These are phyloP conservation scores for Trichophaea hybrida DNA, from an alignment of 2,329 filamentous ascomycete species.

Conservation along the genomic window DNA sequence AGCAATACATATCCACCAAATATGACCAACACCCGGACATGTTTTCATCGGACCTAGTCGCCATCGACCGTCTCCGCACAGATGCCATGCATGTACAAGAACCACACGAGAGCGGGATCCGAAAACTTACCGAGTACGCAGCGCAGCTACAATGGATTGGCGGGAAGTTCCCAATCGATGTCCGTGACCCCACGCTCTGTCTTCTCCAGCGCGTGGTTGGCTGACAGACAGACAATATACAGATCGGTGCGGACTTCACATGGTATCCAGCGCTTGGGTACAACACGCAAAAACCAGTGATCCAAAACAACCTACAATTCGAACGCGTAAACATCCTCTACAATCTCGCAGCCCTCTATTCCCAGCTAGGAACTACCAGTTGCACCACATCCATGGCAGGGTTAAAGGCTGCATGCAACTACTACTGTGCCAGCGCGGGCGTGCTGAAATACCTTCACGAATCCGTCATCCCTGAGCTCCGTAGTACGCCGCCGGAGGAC, in stretches of 20 bases:
- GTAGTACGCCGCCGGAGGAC: conserved; percentile 75
- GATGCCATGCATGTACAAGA: conserved; percentile 85
- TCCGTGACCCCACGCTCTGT: conserved; percentile 33
- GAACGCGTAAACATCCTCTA: conserved; percentile 87
- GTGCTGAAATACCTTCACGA: conserved; percentile 65
- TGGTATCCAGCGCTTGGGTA: conserved; percentile 94
- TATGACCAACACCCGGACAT: conserved; percentile 98
- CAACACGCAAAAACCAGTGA: conserved; percentile 58
- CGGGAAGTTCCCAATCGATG: conserved; percentile 92
- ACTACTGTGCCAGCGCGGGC: conserved; percentile 77
- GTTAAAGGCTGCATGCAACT: conserved; percentile 74
- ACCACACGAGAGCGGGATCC: conserved; percentile 71
- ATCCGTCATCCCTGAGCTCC: conserved; percentile 65
- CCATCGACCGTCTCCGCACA: conserved; percentile 66
- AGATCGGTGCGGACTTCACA: conserved; percentile 88
- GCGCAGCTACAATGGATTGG: conserved; percentile 86
- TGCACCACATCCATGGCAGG: conserved; percentile 58
- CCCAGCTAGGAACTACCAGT: conserved; percentile 70
- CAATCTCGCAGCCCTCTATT: conserved; percentile 87
- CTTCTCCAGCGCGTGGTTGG: background rate
- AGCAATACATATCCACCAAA: conserved; percentile 90
- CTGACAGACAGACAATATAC: conserved; percentile 20
- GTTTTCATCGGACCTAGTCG: conserved; percentile 77
- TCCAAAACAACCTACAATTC: conserved; percentile 55
- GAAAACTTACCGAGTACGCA: conserved; percentile 79